A percentile compares a stretch with the other conserved stretches of the same genome.
These are phyloP conservation scores for Plenodomus lindquistii DNA, from an alignment of 2,329 filamentous ascomycete species.

Conservation along the genomic window DNA sequence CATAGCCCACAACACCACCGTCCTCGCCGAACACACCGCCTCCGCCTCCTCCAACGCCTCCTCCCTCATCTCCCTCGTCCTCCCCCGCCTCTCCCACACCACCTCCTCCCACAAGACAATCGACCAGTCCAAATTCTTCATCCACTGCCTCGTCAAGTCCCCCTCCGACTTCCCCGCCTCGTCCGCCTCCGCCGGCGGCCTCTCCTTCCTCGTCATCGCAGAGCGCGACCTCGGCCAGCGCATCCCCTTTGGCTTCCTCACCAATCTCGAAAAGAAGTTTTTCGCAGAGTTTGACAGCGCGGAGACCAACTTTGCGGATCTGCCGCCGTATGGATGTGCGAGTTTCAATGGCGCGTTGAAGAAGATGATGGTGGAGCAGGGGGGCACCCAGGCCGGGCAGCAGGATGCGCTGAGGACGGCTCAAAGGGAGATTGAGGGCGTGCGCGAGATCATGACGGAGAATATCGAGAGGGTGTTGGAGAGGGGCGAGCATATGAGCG, in stretches of 20 bases:
- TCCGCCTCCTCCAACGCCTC: constrained; percentile 82
- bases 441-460: constrained; percentile 90
- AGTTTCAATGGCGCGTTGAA: constrained; percentile 82
- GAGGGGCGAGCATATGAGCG: constrained; percentile 84
- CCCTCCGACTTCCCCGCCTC: constrained; percentile 64
- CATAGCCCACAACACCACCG: constrained; percentile 90
- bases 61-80: constrained; percentile 87
- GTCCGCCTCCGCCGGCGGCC: constrained; percentile 68
- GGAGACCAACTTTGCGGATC: constrained; percentile 70
- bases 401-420: constrained; percentile 83
- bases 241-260: constrained; percentile 88
- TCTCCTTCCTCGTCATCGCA: constrained; percentile 91
- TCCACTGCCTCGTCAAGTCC: constrained; percentile 92
- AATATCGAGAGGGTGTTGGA: constrained; percentile 91
- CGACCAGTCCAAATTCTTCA: constrained; percentile 87
- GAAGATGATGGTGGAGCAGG: constrained; percentile 79
- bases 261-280: constrained; percentile 89
- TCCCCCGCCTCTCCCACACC: constrained; percentile 88
- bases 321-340: constrained; percentile 89
- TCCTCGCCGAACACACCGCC: constrained; percentile 89
- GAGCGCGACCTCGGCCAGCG: constrained; percentile 80
- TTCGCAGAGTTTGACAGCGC: constrained; percentile 68
- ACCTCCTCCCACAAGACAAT: constrained; percentile 88
- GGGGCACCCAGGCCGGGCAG: constrained; percentile 70
- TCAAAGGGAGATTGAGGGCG: constrained; percentile 88